phyloP scores from a whole-genome alignment of 2,329 filamentous ascomycete genomes.

The Aspergillus bombycis region DNA sequence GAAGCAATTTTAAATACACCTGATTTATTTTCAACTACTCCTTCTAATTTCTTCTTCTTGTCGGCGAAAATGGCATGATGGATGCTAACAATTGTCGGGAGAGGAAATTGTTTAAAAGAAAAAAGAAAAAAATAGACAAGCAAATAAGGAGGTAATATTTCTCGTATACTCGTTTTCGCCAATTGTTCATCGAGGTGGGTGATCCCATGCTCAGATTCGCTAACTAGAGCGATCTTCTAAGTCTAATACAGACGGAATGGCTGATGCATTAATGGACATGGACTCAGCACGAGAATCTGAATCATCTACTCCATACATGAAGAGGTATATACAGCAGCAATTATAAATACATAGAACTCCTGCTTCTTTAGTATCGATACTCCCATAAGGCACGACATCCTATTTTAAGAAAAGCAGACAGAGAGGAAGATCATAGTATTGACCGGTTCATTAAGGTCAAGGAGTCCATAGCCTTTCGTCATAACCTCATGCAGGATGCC shows the following conservation, averaged over 20 bases:
- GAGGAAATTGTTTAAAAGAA: no score
- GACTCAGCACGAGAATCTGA: neutral
- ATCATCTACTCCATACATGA: constrained; percentile 1
- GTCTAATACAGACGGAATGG: neutral
- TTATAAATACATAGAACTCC: constrained; percentile 9
- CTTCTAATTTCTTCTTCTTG: no score
- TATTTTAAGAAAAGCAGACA: neutral
- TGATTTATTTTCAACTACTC: no score
- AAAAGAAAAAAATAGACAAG: neutral
- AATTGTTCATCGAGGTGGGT: neutral
- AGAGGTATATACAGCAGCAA: constrained; percentile 4
- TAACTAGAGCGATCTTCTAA: neutral
- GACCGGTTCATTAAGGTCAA: constrained; percentile 14
- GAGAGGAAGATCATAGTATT: constrained; percentile 5
- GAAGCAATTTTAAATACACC: no score
- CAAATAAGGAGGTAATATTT: neutral
- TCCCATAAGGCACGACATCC: neutral
- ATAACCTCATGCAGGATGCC: constrained; percentile 12
- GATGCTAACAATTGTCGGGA: neutral
- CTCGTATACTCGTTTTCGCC: neutral
- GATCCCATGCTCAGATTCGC: neutral
- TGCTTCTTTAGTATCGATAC: neutral
- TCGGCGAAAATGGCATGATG: neutral
- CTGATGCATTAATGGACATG: neutral
- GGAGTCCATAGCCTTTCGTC: constrained; percentile 10